These are phyloP conservation scores for Coemansia sp. DNA, from an alignment of 192 early-diverging fungal genomes.

Conservation along the genomic window DNA sequence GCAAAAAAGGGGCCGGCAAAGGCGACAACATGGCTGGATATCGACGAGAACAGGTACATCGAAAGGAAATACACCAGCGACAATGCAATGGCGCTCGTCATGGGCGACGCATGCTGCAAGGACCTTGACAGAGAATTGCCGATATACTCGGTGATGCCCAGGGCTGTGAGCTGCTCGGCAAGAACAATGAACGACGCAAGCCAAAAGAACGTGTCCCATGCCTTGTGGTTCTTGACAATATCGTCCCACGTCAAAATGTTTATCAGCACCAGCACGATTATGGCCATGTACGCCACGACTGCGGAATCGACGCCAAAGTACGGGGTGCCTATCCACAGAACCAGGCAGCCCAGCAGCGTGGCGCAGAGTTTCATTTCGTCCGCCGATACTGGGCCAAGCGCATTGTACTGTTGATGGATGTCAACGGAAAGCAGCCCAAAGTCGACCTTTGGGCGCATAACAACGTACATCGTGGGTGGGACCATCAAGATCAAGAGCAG, in stretches of 20 bases:
- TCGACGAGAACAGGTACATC: slow-evolving; percentile 74
- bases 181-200: slow-evolving; percentile 77
- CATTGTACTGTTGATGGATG: slow-evolving; percentile 23
- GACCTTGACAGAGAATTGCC: slow-evolving; percentile 60
- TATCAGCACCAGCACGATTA: slow-evolving; percentile 60
- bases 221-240: slow-evolving; percentile 65
- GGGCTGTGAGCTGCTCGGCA: slow-evolving; percentile 70
- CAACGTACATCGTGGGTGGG: slow-evolving; percentile 32
- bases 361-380: slow-evolving; percentile 55
- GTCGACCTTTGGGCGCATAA: slow-evolving; percentile 40
- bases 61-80: slow-evolving; percentile 67
- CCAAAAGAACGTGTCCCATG: slow-evolving; percentile 86
- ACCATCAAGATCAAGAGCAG: slow-evolving; percentile 39
- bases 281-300: slow-evolving; percentile 68
- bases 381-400: slow-evolving; percentile 26
- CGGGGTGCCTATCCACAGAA: slow-evolving; percentile 65
- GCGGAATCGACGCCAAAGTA: slow-evolving; percentile 66
- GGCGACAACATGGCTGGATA: slow-evolving; percentile 73
- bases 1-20: slow-evolving; percentile 72
- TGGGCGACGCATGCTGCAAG: slow-evolving; percentile 47
- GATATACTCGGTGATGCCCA: slow-evolving; percentile 69
- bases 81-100: slow-evolving; percentile 49
- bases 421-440: slow-evolving; percentile 22
- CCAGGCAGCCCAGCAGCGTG: slow-evolving; percentile 60
- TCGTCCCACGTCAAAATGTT: slow-evolving; percentile 70